Percentiles rank a stretch among this genome's conserved stretches.
These are phyloP conservation scores for Porodaedalea pini DNA, from an alignment of 1,284 basidiomycete genomes.

Conservation along the genomic window DNA sequence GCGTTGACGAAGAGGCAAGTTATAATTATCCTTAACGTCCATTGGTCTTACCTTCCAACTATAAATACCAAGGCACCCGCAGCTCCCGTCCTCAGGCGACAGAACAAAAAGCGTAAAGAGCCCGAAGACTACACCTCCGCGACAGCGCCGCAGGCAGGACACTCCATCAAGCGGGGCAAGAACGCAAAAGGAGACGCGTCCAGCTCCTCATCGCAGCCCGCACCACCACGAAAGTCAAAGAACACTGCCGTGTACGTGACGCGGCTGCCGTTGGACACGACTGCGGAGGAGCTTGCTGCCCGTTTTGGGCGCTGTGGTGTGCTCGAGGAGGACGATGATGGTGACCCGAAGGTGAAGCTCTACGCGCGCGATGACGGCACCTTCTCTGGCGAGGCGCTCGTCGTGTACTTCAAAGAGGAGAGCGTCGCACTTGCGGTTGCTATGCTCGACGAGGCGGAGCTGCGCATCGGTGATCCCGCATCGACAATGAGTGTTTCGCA, in stretches of 20 bases:
- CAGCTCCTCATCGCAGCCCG: slow-evolving; percentile 26
- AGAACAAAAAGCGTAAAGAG: slow-evolving; percentile 80
- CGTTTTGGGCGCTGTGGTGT: slow-evolving; percentile 91
- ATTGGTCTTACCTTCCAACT: slow-evolving; percentile 14
- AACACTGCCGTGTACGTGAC: slow-evolving; percentile 94
- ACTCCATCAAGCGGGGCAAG: slow-evolving; percentile 62
- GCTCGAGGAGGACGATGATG: slow-evolving; percentile 87
- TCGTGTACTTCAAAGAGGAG: slow-evolving; percentile 97
- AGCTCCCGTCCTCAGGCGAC: slow-evolving; percentile 74
- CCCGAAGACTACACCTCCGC: slow-evolving; percentile 71
- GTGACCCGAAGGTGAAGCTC: slow-evolving; percentile 88
- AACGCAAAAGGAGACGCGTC: slow-evolving; percentile 40
- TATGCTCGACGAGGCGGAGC: slow-evolving; percentile 89
- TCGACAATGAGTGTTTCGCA: slow-evolving; percentile 79
- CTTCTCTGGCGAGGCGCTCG: slow-evolving; percentile 93
- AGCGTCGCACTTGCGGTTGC: slow-evolving; percentile 84
- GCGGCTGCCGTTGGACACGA: slow-evolving; percentile 77
- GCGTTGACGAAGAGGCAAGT: slow-evolving; percentile 87
- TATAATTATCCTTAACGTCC: not conserved
- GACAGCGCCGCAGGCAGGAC: slow-evolving; percentile 42
- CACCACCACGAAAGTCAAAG: slow-evolving; percentile 61
- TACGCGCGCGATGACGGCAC: slow-evolving; percentile 87
- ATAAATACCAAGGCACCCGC: slow-evolving; percentile 63
- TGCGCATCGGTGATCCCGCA: slow-evolving; percentile 75
- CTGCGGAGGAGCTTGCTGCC: slow-evolving; percentile 69